Conservation (phyloP, 495 filamentous ascomycete species). For the Talaromyces trachyspermus region DNA sequence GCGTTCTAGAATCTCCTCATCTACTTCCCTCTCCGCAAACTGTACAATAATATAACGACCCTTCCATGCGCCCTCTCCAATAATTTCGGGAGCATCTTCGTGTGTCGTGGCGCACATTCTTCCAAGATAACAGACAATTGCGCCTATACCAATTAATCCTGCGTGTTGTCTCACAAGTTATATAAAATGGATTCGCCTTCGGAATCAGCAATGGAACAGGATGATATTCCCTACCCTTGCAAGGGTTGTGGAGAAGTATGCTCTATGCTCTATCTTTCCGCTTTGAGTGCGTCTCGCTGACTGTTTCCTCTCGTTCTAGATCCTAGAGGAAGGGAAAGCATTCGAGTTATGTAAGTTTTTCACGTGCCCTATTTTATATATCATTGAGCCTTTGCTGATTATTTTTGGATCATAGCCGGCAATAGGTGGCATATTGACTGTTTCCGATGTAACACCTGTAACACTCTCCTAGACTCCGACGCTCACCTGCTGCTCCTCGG, state of each 20-base stretch:
- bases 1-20: too few species aligned
- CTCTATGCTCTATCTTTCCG: slow-evolving; percentile 14
- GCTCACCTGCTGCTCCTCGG: slow-evolving; percentile 95
- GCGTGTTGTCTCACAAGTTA: too few species aligned
- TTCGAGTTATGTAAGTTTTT: slow-evolving; percentile 83
- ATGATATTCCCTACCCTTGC: slow-evolving; percentile 83
- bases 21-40: too few species aligned
- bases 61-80: too few species aligned
- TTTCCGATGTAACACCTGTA: slow-evolving; percentile 96
- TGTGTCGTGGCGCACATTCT: too few species aligned
- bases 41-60: too few species aligned
- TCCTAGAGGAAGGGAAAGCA: slow-evolving; percentile 95
- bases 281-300: slow-evolving; percentile 6
- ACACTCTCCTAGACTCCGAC: slow-evolving; percentile 92
- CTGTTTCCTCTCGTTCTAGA: slow-evolving; percentile 42
- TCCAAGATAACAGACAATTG: too few species aligned
- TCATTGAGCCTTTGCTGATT: slow-evolving; percentile 7
- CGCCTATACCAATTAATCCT: too few species aligned
- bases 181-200: slow-evolving; percentile 44
- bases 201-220: slow-evolving; percentile 78
- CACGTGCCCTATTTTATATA: background rate
- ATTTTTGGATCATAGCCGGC: slow-evolving; percentile 59
- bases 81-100: too few species aligned
- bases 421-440: slow-evolving; percentile 99
- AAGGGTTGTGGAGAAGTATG: slow-evolving; percentile 95